phyloP scores from a whole-genome alignment of 495 filamentous ascomycete species.

The Lasiosphaeria hispida region DNA sequence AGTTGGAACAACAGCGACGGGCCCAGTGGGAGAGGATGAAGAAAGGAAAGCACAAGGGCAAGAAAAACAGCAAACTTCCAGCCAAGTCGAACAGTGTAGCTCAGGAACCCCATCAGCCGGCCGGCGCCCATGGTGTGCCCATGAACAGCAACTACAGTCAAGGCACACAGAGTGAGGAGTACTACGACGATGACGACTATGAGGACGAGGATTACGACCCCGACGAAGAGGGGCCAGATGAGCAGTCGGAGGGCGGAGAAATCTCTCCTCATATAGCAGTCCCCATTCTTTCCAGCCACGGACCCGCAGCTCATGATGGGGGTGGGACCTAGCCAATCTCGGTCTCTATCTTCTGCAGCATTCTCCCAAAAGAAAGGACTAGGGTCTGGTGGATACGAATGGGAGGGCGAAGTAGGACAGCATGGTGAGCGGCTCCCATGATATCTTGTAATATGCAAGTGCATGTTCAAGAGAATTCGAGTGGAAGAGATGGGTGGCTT shows the following conservation, averaged over 20 bases:
- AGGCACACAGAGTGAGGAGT: conserved; percentile 32
- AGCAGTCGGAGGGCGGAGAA: conserved; percentile 10
- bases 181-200: conserved; percentile 37
- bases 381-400: too few species aligned
- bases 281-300: conserved; percentile 1
- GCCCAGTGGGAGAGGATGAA: conserved; percentile 90
- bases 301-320: conserved; percentile 13
- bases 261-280: conserved; percentile 17
- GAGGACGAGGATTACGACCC: conserved; percentile 35
- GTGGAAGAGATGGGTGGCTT: too few species aligned
- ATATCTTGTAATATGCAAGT: too few species aligned
- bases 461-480: too few species aligned
- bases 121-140: conserved; percentile 24
- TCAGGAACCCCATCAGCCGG: conserved; percentile 23
- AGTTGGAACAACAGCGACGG: conserved; percentile 76
- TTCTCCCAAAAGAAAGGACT: background rate
- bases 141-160: conserved; percentile 31
- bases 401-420: too few species aligned
- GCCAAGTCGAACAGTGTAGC: conserved; percentile 53
- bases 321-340: conserved; percentile 15
- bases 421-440: too few species aligned
- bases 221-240: conserved; percentile 29
- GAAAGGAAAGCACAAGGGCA: conserved; percentile 86
- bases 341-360: background rate
- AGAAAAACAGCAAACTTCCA: conserved; percentile 61